Evolutionary conservation across 2,329 filamentous ascomycete species (phyloP).

Genomic region (Apiospora sp.): DNA sequence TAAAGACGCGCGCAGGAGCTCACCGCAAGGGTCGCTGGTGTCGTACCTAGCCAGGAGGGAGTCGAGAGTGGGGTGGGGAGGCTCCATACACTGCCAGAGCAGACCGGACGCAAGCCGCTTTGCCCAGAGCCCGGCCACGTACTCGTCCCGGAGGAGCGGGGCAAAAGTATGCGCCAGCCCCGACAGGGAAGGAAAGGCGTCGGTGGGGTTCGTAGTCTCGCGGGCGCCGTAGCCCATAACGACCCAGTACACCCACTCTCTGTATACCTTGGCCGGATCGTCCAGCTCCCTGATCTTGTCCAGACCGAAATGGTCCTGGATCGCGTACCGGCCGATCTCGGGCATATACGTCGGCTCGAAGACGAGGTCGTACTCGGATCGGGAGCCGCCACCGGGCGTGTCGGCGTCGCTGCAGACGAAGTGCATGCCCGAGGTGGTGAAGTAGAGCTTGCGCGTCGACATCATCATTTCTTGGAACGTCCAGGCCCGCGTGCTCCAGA

Average conservation of each 20-base stretch:
- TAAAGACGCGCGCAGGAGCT: not conserved
- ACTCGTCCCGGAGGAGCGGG: not conserved
- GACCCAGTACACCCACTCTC: not conserved
- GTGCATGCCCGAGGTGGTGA: not conserved
- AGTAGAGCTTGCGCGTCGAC: not conserved
- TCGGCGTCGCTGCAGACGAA: not conserved
- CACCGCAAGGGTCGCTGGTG: not conserved
- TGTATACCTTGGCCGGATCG: not conserved
- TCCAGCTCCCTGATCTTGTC: not conserved
- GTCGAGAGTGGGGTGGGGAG: not conserved
- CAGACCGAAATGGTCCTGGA: not conserved
- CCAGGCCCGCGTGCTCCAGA: not conserved
- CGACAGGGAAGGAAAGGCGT: not conserved
- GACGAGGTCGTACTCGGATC: not conserved
- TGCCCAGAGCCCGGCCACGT: not conserved
- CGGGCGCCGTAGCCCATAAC: not conserved
- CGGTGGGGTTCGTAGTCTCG: not conserved
- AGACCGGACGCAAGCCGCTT: not conserved
- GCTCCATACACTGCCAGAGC: not conserved
- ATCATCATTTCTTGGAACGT: not conserved
- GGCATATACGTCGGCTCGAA: not conserved
- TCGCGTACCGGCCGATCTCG: not conserved
- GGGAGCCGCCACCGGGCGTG: no score
- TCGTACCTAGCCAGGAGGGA: not conserved
- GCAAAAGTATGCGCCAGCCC: not conserved